Conservation (phyloP, 2,329 filamentous ascomycete species). For the Pyrenophora teres region DNA sequence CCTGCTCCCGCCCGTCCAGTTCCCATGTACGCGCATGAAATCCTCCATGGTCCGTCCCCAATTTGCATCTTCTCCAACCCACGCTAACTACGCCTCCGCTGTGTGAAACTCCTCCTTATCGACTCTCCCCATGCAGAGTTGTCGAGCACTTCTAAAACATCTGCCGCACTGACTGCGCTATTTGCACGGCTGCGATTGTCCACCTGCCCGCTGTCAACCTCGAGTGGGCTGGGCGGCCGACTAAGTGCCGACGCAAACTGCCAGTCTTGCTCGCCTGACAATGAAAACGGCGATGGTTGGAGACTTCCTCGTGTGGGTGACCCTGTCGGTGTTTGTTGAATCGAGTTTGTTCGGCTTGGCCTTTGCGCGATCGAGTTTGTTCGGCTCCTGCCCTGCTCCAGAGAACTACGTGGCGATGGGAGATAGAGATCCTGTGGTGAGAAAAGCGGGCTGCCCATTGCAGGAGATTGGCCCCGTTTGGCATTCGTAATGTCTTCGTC, state of each 20-base stretch:
- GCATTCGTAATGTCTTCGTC: slow-evolving; percentile 65
- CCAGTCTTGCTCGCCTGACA: slow-evolving; percentile 47
- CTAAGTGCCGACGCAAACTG: slow-evolving; percentile 53
- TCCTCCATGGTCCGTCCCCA: background rate
- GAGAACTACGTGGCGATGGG: slow-evolving; percentile 27
- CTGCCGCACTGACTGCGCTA: slow-evolving; percentile 73
- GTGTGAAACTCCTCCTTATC: slow-evolving; percentile 84
- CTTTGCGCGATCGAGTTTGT: slow-evolving; percentile 15
- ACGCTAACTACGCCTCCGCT: slow-evolving; percentile 51
- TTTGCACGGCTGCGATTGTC: slow-evolving; percentile 64
- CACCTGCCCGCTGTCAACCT: slow-evolving; percentile 34
- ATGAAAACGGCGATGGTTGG: slow-evolving; percentile 37
- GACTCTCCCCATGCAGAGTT: slow-evolving; percentile 93
- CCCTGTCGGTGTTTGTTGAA: slow-evolving; percentile 45
- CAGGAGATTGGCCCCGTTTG: slow-evolving; percentile 43
- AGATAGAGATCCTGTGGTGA: slow-evolving; percentile 36
- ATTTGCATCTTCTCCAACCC: background rate
- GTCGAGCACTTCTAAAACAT: slow-evolving; percentile 83
- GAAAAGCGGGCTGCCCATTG: slow-evolving; percentile 42
- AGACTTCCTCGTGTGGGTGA: slow-evolving; percentile 40
- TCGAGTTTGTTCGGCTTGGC: slow-evolving; percentile 43
- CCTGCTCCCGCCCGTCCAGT: slow-evolving; percentile 9
- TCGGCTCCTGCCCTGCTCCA: slow-evolving; percentile 17
- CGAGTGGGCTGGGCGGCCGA: slow-evolving; percentile 46
- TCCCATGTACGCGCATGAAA: slow-evolving; percentile 2